Conservation (phyloP, 208 protist species). For the Histomonas meleagridis region DNA sequence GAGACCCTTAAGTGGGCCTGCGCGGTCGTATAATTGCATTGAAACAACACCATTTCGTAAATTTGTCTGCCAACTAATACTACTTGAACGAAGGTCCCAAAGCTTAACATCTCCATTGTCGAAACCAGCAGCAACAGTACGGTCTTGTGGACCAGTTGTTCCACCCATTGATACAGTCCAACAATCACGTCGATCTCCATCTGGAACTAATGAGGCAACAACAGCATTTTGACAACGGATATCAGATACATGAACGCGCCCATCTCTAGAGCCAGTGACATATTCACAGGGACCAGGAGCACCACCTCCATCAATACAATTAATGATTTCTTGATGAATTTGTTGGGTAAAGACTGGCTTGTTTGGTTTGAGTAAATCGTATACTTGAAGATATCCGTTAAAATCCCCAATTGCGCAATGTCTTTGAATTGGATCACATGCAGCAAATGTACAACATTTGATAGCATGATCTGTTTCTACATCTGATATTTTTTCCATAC, state of each 20-base stretch:
- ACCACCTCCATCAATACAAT: conserved; percentile 50
- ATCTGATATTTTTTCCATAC: conserved; percentile 21
- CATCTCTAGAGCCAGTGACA: conserved; percentile 49
- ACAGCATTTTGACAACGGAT: conserved; percentile 34
- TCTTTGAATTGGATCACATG: conserved; percentile 40
- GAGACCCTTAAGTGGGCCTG: not conserved
- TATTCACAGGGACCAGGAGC: conserved; percentile 49
- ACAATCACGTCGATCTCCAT: conserved; percentile 44
- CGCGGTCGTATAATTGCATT: not conserved
- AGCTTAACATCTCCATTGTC: conserved; percentile 58
- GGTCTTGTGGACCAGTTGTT: conserved; percentile 39
- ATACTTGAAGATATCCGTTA: conserved; percentile 40
- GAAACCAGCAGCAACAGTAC: conserved; percentile 49
- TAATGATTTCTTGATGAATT: conserved; percentile 47
- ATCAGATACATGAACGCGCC: conserved; percentile 48
- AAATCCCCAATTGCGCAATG: conserved; percentile 48
- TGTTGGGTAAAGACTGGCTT: conserved; percentile 41
- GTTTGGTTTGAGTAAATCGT: conserved; percentile 38
- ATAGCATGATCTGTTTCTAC: conserved; percentile 37
- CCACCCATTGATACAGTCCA: conserved; percentile 52
- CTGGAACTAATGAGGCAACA: conserved; percentile 43
- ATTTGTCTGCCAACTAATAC: conserved; percentile 49
- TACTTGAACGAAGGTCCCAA: conserved; percentile 47
- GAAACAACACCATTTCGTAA: conserved; percentile 38
- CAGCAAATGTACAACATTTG: conserved; percentile 51